Conservation (phyloP, 331 rosid species). For the Arachis monticola region DNA sequence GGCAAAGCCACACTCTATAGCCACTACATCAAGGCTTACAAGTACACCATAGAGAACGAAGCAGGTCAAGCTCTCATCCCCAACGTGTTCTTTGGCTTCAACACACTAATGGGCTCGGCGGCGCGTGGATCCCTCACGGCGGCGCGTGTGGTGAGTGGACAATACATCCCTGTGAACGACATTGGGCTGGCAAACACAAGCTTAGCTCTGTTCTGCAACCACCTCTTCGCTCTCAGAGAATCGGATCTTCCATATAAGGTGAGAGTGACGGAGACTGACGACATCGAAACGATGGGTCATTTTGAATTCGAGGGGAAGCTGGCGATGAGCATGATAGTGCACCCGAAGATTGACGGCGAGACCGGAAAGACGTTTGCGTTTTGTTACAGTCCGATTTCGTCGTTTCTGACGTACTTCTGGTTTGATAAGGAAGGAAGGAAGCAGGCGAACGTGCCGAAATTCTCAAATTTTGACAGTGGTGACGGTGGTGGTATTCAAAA, state of each 20-base stretch:
- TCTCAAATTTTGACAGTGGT: slow-evolving; percentile 43
- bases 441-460: slow-evolving; percentile 64
- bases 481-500: too few species aligned
- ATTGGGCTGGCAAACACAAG: slow-evolving; percentile 86
- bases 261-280: slow-evolving; percentile 49
- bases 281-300: slow-evolving; percentile 66
- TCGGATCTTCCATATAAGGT: slow-evolving; percentile 79
- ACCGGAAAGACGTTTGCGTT: slow-evolving; percentile 79
- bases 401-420: slow-evolving; percentile 76
- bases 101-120: slow-evolving; percentile 62
- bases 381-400: slow-evolving; percentile 73
- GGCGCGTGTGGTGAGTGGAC: slow-evolving; percentile 65
- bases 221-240: slow-evolving; percentile 77
- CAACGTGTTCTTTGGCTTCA: slow-evolving; percentile 69
- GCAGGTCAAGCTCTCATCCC: slow-evolving; percentile 76
- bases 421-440: slow-evolving; percentile 58
- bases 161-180: slow-evolving; percentile 66
- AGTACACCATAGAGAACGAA: slow-evolving; percentile 59
- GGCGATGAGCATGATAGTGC: slow-evolving; percentile 74
- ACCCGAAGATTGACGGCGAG: slow-evolving; percentile 73
- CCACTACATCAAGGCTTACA: slow-evolving; percentile 75
- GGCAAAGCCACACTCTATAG: slow-evolving; percentile 76
- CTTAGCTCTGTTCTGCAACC: slow-evolving; percentile 61
- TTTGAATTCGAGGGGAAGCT: slow-evolving; percentile 74
- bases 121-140: slow-evolving; percentile 71